phyloP scores from a whole-genome alignment of 306 rosid genomes.

The Hippophae rhamnoides region DNA sequence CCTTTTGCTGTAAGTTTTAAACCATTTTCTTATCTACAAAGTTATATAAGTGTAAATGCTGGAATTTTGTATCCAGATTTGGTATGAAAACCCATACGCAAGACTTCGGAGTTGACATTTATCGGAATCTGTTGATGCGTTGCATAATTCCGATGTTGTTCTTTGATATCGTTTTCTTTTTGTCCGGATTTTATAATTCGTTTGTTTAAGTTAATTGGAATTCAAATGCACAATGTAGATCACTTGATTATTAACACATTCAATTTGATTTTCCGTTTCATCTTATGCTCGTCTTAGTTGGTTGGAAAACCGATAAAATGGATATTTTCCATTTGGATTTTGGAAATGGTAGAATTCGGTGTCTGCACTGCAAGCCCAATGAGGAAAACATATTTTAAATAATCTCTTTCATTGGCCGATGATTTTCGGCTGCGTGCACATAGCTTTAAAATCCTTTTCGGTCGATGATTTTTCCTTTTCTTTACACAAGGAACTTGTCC shows the following conservation, averaged over 20 bases:
- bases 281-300: not conserved
- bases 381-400: too few relatives aligned
- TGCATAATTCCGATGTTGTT: not conserved
- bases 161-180: slow-evolving; percentile 8
- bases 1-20: slow-evolving; percentile 59
- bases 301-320: not conserved
- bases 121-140: too few relatives aligned
- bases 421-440: too few relatives aligned
- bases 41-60: not conserved
- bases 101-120: too few relatives aligned
- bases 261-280: not conserved
- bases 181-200: slow-evolving; percentile 18
- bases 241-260: not conserved
- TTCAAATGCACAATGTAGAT: slow-evolving; percentile 18
- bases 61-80: too few relatives aligned
- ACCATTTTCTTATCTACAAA: not conserved
- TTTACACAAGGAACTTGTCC: too few relatives aligned
- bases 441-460: too few relatives aligned
- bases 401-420: too few relatives aligned
- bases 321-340: not conserved
- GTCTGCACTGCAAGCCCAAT: not conserved
- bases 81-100: too few relatives aligned
- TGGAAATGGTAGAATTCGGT: not conserved
- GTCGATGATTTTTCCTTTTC: too few relatives aligned
- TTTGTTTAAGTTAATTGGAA: not conserved